Base-by-base conservation (phyloP, 2,329 filamentous ascomycete genomes). In the Aureobasidium sp. region DNA sequence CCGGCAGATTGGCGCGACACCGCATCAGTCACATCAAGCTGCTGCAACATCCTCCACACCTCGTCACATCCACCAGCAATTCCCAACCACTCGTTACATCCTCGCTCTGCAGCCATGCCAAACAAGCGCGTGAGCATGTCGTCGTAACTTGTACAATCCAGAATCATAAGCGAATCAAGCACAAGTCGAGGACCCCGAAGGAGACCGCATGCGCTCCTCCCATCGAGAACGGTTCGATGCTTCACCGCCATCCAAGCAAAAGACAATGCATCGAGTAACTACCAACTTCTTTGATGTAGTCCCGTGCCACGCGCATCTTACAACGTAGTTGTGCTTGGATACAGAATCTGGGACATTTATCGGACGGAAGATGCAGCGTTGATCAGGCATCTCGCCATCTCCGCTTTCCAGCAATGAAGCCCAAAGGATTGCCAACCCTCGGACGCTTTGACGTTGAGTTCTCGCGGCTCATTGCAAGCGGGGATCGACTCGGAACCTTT, bases 1-100 rank as follows among this genome's bases (percentile, higher is more conserved):
- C 31, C 29, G 35, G 31, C 31, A 42, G 38, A 33, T 35, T 23
- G 49, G 57, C 46, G 57, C 57, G 37, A 53, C 38, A 35, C 45
- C 47, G 33, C 57, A 35, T 53, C 47, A 53, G 38, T 60, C 58
- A 60, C 58, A 60, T 31, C 58, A 37, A 51, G 46, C 29, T 54
- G 46, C 46, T 60, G 58, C 58, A n/a, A 60, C 47, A 58, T 49
- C 31, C 27, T 46, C n/a, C 38, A 17, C 27, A 19, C 15, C 10
- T 55, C 40, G 21, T 60, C 58, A 60, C 58, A 42, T 60, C 40
- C 29, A 29, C 47, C 47, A 38, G 25, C n/a, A n/a, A 25, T 15
- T 23, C 37, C 47, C 49, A 40, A 31, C 58, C 58, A 60, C 29
- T 60, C 49, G n/a, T 37, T 60, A 6, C 31, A 38, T 17, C 46